Evolutionary conservation across 1,139 yeast species (phyloP).

Genomic region (Blastobotrys buckinghamii): DNA sequence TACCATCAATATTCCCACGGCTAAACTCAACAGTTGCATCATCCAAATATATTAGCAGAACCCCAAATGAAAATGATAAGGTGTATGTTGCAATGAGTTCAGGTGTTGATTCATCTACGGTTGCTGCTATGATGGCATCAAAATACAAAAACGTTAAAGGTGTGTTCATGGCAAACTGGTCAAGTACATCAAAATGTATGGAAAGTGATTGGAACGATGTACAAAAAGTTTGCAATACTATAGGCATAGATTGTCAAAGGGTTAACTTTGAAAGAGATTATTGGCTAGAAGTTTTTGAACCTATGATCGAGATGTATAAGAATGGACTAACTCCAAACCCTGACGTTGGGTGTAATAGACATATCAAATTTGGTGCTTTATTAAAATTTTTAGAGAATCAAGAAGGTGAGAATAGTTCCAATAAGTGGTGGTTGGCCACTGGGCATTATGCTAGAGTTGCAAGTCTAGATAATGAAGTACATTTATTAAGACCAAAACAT

Average conservation of each 20-base stretch:
- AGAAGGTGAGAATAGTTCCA: constrained; percentile 13
- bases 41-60: neutral
- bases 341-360: constrained; percentile 79
- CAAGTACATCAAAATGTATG: constrained; percentile 60
- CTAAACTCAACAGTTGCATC: neutral
- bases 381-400: constrained; percentile 43
- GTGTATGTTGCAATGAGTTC: constrained; percentile 90
- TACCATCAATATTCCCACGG: too few relatives aligned
- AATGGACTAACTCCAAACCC: constrained; percentile 90
- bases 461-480: constrained; percentile 28
- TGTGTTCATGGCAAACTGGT: constrained; percentile 93
- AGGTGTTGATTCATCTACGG: constrained; percentile 92
- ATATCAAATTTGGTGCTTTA: constrained; percentile 81
- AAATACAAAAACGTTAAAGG: constrained; percentile 56
- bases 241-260: constrained; percentile 65
- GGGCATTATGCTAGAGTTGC: constrained; percentile 84
- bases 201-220: constrained; percentile 91
- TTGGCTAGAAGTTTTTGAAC: constrained; percentile 88
- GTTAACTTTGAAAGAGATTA: constrained; percentile 85
- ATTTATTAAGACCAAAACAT: constrained; percentile 56
- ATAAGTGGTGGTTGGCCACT: constrained; percentile 80
- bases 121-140: constrained; percentile 64
- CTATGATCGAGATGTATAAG: constrained; percentile 72
- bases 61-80: constrained; percentile 24
- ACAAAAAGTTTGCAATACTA: constrained; percentile 50